Evolutionary conservation across 2,329 filamentous ascomycete genomes (phyloP).

Genomic region (Cryphonectria naterciae): DNA sequence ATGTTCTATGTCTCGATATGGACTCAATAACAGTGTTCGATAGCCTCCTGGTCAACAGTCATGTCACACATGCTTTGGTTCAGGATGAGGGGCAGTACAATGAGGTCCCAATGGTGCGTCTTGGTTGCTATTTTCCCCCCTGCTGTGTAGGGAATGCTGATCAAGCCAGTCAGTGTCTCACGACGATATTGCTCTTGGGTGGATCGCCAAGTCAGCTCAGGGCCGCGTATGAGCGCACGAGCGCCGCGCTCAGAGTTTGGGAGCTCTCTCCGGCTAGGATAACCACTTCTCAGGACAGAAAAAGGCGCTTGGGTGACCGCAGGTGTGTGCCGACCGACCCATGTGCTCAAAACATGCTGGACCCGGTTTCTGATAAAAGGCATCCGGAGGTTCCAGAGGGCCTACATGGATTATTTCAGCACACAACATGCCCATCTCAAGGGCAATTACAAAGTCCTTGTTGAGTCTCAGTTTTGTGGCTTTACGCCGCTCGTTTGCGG

Average conservation of each 20-base stretch:
- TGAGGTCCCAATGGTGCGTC: constrained; percentile 5
- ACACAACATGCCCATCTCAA: not conserved
- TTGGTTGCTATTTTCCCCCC: not conserved
- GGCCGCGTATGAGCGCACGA: not conserved
- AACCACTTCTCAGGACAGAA: not conserved
- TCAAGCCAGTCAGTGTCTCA: not conserved
- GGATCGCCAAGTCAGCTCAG: not conserved
- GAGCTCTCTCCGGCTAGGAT: not conserved
- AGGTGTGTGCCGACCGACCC: not conserved
- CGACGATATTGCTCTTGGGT: not conserved
- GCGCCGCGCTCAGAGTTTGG: not conserved
- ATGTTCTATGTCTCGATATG: not conserved
- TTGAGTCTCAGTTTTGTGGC: not conserved
- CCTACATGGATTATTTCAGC: constrained; percentile 11
- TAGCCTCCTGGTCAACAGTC: not conserved
- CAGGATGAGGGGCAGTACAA: constrained; percentile 5
- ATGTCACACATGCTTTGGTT: constrained; percentile 12
- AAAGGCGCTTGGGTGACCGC: not conserved
- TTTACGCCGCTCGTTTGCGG: constrained; percentile 33
- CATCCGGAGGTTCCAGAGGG: constrained; percentile 3
- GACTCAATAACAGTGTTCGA: not conserved
- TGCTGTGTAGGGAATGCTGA: not conserved
- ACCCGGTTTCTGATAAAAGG: constrained; percentile 6
- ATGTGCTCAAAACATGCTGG: not conserved
- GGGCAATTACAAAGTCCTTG: not conserved